Evolutionary conservation across 345 rosid species (phyloP), one percentile per base, ranked within the genome.

Genomic region (Syzygium oleosum): DNA sequence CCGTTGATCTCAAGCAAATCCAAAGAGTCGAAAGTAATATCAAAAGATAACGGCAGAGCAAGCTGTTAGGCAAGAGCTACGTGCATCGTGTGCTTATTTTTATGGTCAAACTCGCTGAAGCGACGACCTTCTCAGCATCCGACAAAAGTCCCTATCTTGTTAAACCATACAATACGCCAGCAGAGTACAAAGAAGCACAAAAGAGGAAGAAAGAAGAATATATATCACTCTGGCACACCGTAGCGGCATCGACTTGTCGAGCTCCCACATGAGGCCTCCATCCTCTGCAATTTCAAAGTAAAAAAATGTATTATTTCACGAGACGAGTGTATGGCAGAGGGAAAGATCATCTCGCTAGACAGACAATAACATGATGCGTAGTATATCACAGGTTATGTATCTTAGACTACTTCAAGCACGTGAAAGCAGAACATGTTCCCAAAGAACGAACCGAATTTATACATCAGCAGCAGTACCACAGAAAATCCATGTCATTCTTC

Each of bases 221-320:
- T 3, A n/a, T 3, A n/a, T n/a, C 38, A 63, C 34, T 6, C 3
- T 6, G 77, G 10, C 77, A 63, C 19, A 31, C 38, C 38, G 6
- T 14, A 63, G 1, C 6, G 9, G 9, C 38, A 63, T n/a, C 63
- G 91, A 91, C 87, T 93, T 93, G 90, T 93, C 93, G 12, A 93
- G 89, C 86, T 93, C 95, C 95, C 95, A 93, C 86, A 93, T 85
- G 84, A 92, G 68, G 34, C 94, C 95, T 90, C 93, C 92, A 89
- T 90, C 94, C 92, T 94, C 96, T 93, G 91, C 61, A 87, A 92
- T 13, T 58, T 63, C 84, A 86, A 23, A 86, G 52, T 34, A 31
- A 15, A 73, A 88, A 88, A 5, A 11, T 55, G 27, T 38, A 31
- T 65, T 55, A 51, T 51, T 41, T 54, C 41, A 43, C 16, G n/a